These are phyloP conservation scores for Trifolium pratense DNA, from an alignment of 306 rosid genomes.

Conservation along the genomic window DNA sequence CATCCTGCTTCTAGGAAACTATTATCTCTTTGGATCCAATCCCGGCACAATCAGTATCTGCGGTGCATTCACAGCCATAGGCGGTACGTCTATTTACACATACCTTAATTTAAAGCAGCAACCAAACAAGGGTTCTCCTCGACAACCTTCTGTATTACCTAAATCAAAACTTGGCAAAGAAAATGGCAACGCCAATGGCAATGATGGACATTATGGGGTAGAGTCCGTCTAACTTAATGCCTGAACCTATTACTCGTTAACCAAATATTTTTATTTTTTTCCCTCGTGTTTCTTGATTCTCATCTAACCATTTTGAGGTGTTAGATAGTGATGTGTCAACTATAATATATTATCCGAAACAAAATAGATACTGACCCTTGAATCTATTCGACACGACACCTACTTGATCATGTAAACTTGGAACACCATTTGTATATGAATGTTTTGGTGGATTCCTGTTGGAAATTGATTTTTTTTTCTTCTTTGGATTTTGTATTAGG, in stretches of 20 bases:
- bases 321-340: slow-evolving; percentile 37
- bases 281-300: slow-evolving; percentile 36
- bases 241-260: slow-evolving; percentile 35
- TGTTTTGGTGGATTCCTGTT: slow-evolving; percentile 42
- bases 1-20: slow-evolving; percentile 90
- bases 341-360: slow-evolving; percentile 21
- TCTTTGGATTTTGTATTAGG: not conserved
- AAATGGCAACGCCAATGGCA: slow-evolving; percentile 62
- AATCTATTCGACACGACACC: slow-evolving; percentile 17
- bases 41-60: slow-evolving; percentile 79
- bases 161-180: slow-evolving; percentile 83
- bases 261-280: slow-evolving; percentile 33
- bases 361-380: slow-evolving; percentile 12
- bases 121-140: slow-evolving; percentile 53
- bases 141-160: slow-evolving; percentile 66
- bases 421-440: slow-evolving; percentile 50
- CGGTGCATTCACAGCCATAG: slow-evolving; percentile 88
- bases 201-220: slow-evolving; percentile 62
- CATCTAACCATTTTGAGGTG: slow-evolving; percentile 44
- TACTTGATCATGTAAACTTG: slow-evolving; percentile 24
- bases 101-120: slow-evolving; percentile 75
- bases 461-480: slow-evolving; percentile 3
- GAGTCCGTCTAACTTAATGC: slow-evolving; percentile 69
- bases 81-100: slow-evolving; percentile 85
- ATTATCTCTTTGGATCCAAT: slow-evolving; percentile 77